Evolutionary conservation across 1,284 basidiomycete species (phyloP).

Genomic region (Ceratobasidium sp.): DNA sequence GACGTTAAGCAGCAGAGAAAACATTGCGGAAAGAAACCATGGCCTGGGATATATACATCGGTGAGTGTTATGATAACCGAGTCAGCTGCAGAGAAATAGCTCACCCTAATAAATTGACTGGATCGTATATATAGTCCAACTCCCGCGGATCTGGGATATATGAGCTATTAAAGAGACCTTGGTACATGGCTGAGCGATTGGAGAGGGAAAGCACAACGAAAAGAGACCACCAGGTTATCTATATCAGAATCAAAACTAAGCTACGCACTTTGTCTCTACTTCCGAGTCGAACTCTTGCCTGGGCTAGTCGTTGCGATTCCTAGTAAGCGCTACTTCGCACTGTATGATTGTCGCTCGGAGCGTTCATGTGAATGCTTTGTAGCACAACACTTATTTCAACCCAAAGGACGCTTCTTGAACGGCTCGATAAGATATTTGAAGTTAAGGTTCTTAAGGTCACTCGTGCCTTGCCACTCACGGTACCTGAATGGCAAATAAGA

Average conservation of each 20-base stretch:
- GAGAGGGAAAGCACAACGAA: neutral
- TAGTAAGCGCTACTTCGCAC: neutral
- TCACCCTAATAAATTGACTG: constrained; percentile 26
- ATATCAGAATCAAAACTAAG: neutral
- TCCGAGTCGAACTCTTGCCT: neutral
- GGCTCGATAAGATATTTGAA: neutral
- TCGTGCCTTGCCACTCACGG: neutral
- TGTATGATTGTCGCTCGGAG: neutral
- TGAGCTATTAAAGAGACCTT: constrained; percentile 25
- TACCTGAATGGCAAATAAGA: neutral
- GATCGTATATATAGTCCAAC: constrained; percentile 19
- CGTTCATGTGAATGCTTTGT: neutral
- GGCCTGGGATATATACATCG: constrained; percentile 3
- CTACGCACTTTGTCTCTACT: neutral
- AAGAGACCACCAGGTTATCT: neutral
- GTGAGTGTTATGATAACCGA: neutral
- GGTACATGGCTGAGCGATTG: constrained; percentile 6
- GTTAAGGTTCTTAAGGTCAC: neutral
- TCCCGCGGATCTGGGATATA: constrained; percentile 8
- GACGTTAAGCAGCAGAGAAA: constrained; percentile 25
- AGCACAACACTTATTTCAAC: neutral
- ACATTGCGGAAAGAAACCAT: constrained; percentile 11
- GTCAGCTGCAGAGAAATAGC: too few relatives aligned
- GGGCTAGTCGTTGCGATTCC: neutral
- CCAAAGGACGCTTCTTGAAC: neutral